phyloP scores from a whole-genome alignment of 1,284 basidiomycete genomes.

The Malassezia restricta region DNA sequence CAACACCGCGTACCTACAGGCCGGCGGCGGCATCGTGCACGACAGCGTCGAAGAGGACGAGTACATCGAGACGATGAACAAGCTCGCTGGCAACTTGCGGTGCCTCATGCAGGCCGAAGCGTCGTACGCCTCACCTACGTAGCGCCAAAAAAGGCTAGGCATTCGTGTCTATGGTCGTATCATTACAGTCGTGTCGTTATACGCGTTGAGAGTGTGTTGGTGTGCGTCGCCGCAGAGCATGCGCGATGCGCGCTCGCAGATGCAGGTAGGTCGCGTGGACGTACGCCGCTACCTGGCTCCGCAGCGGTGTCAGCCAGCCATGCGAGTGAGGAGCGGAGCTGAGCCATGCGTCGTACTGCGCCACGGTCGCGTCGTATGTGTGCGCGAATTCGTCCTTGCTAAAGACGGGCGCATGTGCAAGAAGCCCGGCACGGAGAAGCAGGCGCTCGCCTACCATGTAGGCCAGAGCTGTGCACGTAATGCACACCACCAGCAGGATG shows the following conservation, averaged over 20 bases:
- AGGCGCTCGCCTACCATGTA: not conserved
- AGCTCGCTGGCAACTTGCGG: conserved; percentile 72
- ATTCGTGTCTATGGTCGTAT: no score
- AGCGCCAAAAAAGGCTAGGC: no score
- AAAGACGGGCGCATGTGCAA: not conserved
- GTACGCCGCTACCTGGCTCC: not conserved
- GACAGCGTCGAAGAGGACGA: conserved; percentile 97
- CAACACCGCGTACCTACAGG: conserved; percentile 81
- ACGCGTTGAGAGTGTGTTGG: no score
- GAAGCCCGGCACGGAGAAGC: not conserved
- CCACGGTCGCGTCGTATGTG: not conserved
- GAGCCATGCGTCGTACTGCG: not conserved
- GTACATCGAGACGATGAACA: conserved; percentile 90
- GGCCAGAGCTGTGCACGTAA: not conserved
- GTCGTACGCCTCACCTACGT: not conserved
- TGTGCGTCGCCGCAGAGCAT: not conserved
- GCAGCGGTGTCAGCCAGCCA: not conserved
- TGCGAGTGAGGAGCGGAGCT: not conserved
- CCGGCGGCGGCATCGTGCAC: conserved; percentile 85
- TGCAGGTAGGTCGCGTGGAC: not conserved
- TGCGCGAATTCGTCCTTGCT: not conserved
- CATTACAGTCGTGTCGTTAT: no score
- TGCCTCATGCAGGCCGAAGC: conserved; percentile 74
- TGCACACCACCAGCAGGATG: not conserved
- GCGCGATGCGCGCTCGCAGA: not conserved